Conservation (phyloP, 768 basidiomycete genomes). For the Harrya chromipes region DNA sequence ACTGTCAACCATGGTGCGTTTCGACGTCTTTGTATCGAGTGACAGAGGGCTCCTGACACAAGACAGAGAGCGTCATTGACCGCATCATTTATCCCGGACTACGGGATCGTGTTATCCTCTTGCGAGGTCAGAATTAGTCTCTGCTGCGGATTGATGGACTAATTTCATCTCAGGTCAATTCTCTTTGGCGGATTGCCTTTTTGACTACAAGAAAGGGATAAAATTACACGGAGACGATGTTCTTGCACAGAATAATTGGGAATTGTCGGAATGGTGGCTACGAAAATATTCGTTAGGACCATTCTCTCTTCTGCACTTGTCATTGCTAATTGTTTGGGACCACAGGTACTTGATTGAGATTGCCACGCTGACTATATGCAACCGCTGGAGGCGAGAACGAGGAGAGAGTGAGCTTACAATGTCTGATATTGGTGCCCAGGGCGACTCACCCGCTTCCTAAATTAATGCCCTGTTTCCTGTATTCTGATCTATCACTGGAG, state of each 20-base stretch:
- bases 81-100: slow-evolving; percentile 86
- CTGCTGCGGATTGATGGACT: background rate
- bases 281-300: slow-evolving; percentile 66
- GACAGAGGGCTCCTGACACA: slow-evolving; percentile 6
- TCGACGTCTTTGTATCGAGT: background rate
- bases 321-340: slow-evolving; percentile 1
- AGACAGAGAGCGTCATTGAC: slow-evolving; percentile 84
- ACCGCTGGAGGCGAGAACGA: slow-evolving; percentile 86
- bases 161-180: slow-evolving; percentile 56
- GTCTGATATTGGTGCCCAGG: slow-evolving; percentile 45
- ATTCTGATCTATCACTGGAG: slow-evolving; percentile 3
- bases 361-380: slow-evolving; percentile 63
- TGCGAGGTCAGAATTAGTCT: slow-evolving; percentile 56
- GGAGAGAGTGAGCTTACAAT: slow-evolving; percentile 71
- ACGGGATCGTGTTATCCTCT: slow-evolving; percentile 85
- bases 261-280: slow-evolving; percentile 80
- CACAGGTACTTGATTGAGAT: slow-evolving; percentile 76
- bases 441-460: slow-evolving; percentile 29
- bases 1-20: slow-evolving; percentile 79
- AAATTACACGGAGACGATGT: slow-evolving; percentile 90
- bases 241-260: slow-evolving; percentile 88
- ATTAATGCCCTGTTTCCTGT: slow-evolving; percentile 2
- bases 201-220: slow-evolving; percentile 65
- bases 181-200: slow-evolving; percentile 75
- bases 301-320: background rate